phyloP scores from a whole-genome alignment of 2,329 filamentous ascomycete genomes.

The Xylogone sp. region DNA sequence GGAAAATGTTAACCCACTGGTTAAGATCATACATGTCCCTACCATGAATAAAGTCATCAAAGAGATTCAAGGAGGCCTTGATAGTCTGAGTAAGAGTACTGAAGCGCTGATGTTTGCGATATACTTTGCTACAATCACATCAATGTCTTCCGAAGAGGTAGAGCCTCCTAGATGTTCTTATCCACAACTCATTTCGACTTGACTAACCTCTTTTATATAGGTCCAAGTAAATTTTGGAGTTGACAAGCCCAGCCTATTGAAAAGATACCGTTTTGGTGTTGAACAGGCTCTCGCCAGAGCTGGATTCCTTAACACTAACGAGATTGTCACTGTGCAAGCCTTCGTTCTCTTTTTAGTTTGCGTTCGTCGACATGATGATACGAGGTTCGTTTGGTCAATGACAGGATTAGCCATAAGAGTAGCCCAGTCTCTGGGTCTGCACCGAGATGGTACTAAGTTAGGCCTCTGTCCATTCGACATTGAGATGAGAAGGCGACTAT shows the following conservation, averaged over 20 bases:
- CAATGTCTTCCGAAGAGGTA: constrained; percentile 28
- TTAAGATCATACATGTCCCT: constrained; percentile 69
- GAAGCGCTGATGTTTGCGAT: constrained; percentile 51
- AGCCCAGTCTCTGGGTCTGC: constrained; percentile 55
- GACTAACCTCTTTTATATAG: constrained; percentile 15
- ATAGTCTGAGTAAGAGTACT: constrained; percentile 44
- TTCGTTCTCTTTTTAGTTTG: constrained; percentile 53
- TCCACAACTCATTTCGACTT: not conserved
- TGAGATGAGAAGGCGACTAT: constrained; percentile 55
- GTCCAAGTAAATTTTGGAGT: constrained; percentile 34
- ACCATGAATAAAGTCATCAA: constrained; percentile 59
- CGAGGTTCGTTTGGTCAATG: constrained; percentile 49
- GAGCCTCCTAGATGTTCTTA: not conserved
- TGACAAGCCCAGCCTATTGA: constrained; percentile 38
- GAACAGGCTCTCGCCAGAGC: constrained; percentile 53
- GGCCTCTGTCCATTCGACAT: constrained; percentile 53
- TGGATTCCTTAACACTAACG: constrained; percentile 49
- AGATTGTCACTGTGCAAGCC: constrained; percentile 50
- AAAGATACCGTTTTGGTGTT: constrained; percentile 46
- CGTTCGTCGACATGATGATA: constrained; percentile 42
- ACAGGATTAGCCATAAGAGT: constrained; percentile 56
- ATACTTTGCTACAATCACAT: constrained; percentile 50
- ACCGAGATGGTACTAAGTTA: constrained; percentile 54
- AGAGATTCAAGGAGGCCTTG: constrained; percentile 55
- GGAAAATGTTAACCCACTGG: constrained; percentile 69